Conservation (phyloP, 495 filamentous ascomycete genomes). For the Neurospora sp. region DNA sequence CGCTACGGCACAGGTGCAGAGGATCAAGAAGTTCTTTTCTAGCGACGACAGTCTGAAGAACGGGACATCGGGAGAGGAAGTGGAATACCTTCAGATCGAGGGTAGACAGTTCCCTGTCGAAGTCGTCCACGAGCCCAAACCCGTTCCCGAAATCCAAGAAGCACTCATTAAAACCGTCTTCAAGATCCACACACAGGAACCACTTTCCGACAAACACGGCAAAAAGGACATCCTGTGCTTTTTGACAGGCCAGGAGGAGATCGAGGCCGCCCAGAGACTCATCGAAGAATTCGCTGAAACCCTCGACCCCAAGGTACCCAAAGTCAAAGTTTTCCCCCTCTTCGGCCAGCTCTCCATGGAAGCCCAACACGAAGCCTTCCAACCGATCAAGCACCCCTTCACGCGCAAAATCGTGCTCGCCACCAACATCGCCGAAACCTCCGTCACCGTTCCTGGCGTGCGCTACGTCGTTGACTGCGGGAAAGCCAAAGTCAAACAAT, state of each 20-base stretch:
- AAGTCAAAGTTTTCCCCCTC: slow-evolving; percentile 41
- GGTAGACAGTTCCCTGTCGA: slow-evolving; percentile 85
- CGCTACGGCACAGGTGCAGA: slow-evolving; percentile 83
- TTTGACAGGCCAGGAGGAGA: slow-evolving; percentile 86
- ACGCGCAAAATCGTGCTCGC: slow-evolving; percentile 86
- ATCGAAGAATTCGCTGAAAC: slow-evolving; percentile 67
- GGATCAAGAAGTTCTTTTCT: slow-evolving; percentile 64
- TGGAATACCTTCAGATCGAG: slow-evolving; percentile 61
- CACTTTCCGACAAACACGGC: slow-evolving; percentile 57
- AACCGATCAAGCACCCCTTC: slow-evolving; percentile 54
- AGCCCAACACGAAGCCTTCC: slow-evolving; percentile 78
- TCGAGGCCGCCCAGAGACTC: slow-evolving; percentile 69
- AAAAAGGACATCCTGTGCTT: slow-evolving; percentile 75
- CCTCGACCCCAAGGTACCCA: slow-evolving; percentile 65
- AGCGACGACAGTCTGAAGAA: slow-evolving; percentile 1
- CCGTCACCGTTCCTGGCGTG: slow-evolving; percentile 89
- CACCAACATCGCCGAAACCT: slow-evolving; percentile 97
- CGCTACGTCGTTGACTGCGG: slow-evolving; percentile 87
- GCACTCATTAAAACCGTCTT: slow-evolving; percentile 75
- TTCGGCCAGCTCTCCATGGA: slow-evolving; percentile 48
- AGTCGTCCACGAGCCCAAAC: slow-evolving; percentile 62
- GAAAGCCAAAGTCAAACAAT: slow-evolving; percentile 90
- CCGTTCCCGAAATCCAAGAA: slow-evolving; percentile 77
- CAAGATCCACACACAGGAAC: slow-evolving; percentile 77
- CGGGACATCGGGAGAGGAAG: background rate